A percentile compares a stretch with the other conserved stretches of the same genome.
Evolutionary conservation across 1,139 yeast species (phyloP).

Genomic region (Zygosaccharomyces sapae): DNA sequence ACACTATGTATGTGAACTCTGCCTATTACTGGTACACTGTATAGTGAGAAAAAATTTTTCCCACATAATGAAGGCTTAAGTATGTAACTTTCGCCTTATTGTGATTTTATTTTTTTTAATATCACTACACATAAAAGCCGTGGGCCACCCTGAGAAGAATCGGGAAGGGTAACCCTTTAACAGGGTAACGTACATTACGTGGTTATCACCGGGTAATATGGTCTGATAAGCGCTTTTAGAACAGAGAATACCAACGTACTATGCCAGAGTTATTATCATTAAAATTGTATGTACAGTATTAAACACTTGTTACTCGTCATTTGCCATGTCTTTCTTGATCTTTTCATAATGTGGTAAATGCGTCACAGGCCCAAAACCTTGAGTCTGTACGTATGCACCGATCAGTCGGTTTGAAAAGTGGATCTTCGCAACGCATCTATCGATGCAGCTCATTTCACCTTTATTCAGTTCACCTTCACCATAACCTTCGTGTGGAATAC

Average conservation of each 20-base stretch:
- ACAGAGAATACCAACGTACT: too few relatives aligned
- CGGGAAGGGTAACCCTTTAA: background rate
- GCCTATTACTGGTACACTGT: constrained; percentile 6
- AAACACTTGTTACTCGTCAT: background rate
- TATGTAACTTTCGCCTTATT: constrained; percentile 5
- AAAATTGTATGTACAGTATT: background rate
- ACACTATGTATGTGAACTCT: background rate
- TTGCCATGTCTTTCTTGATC: constrained; percentile 9
- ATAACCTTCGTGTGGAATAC: constrained; percentile 64
- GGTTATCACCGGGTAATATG: too few relatives aligned
- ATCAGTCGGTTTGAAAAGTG: constrained; percentile 59
- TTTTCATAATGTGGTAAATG: constrained; percentile 27
- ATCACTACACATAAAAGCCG: background rate
- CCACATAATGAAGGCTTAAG: constrained; percentile 7
- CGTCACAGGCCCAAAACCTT: constrained; percentile 30
- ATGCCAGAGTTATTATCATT: background rate
- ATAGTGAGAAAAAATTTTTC: constrained; percentile 5
- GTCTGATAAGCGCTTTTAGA: too few relatives aligned
- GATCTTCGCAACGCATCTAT: constrained; percentile 73
- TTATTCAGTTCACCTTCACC: constrained; percentile 77
- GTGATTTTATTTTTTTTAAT: background rate
- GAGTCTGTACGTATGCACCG: constrained; percentile 47
- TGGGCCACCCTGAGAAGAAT: constrained; percentile 2
- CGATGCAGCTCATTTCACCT: constrained; percentile 72
- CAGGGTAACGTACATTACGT: background rate